Conservation (phyloP, 129 eudicot genomes). For the Deinandra increscens region DNA sequence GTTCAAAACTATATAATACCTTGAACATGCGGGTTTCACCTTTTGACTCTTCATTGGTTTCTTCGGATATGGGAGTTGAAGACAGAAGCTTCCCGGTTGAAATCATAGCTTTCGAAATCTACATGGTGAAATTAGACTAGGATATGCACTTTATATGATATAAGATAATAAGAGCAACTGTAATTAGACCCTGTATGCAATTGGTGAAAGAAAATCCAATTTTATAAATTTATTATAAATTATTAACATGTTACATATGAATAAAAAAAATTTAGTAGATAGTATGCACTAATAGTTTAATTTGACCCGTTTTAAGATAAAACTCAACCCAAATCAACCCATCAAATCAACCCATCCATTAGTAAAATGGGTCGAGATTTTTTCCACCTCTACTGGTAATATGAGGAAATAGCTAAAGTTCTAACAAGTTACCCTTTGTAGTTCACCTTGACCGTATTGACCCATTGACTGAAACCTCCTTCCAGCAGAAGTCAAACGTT, state of each 20-base stretch:
- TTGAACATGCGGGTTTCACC: conserved; percentile 66
- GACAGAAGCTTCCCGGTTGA: conserved; percentile 64
- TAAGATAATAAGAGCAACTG: too few species aligned
- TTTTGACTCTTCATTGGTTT: conserved; percentile 44
- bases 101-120: conserved; percentile 89
- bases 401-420: conserved; percentile 22
- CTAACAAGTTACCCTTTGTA: conserved; percentile 57
- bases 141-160: background rate
- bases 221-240: too few species aligned
- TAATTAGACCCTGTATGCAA: too few species aligned
- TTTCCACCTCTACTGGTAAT: conserved; percentile 17
- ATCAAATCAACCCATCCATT: background rate
- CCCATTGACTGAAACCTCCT: conserved; percentile 97
- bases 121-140: conserved; percentile 21
- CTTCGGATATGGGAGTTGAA: conserved; percentile 39
- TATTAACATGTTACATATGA: background rate
- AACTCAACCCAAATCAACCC: background rate
- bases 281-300: background rate
- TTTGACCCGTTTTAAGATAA: background rate
- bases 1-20: conserved; percentile 34
- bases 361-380: background rate
- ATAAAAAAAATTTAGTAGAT: background rate
- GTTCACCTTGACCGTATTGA: conserved; percentile 92
- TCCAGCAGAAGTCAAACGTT: conserved; percentile 79
- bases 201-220: too few species aligned